Conservation (phyloP, 331 rosid species). For the Cydonia oblonga region DNA sequence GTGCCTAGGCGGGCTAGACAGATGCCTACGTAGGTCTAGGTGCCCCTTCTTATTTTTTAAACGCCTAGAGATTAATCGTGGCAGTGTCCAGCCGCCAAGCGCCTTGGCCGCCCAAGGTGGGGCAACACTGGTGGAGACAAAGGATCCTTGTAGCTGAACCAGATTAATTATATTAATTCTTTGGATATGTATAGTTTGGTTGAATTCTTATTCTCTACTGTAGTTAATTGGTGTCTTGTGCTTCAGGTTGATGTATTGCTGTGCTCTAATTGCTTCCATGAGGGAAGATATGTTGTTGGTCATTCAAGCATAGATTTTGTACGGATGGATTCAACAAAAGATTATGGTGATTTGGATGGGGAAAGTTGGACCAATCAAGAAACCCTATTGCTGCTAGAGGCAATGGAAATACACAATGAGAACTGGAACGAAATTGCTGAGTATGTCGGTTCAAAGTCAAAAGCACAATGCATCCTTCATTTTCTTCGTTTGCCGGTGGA, state of each 20-base stretch:
- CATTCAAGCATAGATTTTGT: slow-evolving; percentile 84
- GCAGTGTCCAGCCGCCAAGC: too few species aligned
- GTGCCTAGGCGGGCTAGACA: too few species aligned
- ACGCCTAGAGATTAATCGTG: too few species aligned
- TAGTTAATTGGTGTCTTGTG: slow-evolving; percentile 20
- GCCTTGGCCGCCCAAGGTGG: too few species aligned
- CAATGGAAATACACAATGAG: slow-evolving; percentile 79
- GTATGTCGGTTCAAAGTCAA: slow-evolving; percentile 87
- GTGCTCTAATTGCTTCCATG: slow-evolving; percentile 81
- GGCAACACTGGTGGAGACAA: neutral
- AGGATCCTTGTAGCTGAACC: neutral
- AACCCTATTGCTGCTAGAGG: slow-evolving; percentile 83
- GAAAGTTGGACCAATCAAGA: slow-evolving; percentile 97
- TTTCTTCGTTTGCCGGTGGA: slow-evolving; percentile 92
- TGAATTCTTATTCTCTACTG: neutral
- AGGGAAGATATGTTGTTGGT: slow-evolving; percentile 74
- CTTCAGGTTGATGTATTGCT: slow-evolving; percentile 73
- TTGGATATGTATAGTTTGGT: neutral
- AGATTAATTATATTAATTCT: neutral
- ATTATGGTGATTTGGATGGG: slow-evolving; percentile 70
- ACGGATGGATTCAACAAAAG: slow-evolving; percentile 54
- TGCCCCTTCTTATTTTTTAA: too few species aligned
- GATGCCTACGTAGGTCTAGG: too few species aligned
- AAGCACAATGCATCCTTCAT: slow-evolving; percentile 96
- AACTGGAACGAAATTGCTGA: slow-evolving; percentile 96